Conservation (phyloP, 2,329 filamentous ascomycete genomes). For the Xylaria sp. region DNA sequence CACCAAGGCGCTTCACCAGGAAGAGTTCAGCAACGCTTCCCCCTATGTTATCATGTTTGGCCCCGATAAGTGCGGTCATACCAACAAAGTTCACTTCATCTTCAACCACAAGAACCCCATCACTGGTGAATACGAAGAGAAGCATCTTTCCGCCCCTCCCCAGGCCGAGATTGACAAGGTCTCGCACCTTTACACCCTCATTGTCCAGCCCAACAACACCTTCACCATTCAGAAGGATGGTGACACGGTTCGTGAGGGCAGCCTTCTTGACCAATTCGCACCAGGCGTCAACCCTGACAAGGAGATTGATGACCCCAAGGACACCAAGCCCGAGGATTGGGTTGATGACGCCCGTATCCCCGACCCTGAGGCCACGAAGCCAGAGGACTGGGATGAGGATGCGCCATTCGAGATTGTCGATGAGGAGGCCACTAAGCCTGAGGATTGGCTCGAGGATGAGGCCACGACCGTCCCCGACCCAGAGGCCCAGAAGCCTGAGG, state of each 20-base stretch:
- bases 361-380: conserved; percentile 94
- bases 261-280: conserved; percentile 91
- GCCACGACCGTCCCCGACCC: conserved; percentile 86
- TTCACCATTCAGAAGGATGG: conserved; percentile 94
- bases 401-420: conserved; percentile 97
- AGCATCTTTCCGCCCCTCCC: conserved; percentile 89
- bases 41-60: conserved; percentile 99
- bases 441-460: conserved; percentile 96
- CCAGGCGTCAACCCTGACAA: conserved; percentile 92
- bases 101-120: conserved; percentile 99
- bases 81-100: conserved; percentile 99
- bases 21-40: conserved; percentile 97
- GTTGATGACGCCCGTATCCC: conserved; percentile 92
- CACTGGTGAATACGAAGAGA: conserved; percentile 99
- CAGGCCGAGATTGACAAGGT: conserved; percentile 91
- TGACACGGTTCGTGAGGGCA: conserved; percentile 87
- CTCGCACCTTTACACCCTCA: conserved; percentile 93
- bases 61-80: conserved; percentile 98
- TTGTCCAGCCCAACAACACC: conserved; percentile 96
- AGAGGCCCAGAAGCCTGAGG: conserved; percentile 96
- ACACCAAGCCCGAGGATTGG: conserved; percentile 95
- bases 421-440: conserved; percentile 88
- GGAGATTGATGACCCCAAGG: conserved; percentile 95
- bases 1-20: conserved; percentile 94
- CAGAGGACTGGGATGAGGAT: conserved; percentile 99